Base-by-base conservation (phyloP, 345 rosid species). In the Ricinus communis region DNA sequence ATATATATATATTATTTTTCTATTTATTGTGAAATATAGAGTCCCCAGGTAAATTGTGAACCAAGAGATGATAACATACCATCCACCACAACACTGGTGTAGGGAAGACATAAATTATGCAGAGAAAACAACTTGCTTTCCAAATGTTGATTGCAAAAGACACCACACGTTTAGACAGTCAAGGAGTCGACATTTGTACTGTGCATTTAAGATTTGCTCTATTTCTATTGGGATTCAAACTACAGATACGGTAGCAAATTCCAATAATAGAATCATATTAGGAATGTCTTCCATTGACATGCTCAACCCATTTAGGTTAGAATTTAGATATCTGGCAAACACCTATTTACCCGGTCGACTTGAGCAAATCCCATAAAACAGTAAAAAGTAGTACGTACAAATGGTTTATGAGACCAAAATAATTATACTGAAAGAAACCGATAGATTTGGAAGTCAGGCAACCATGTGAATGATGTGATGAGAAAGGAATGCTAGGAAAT, bases 291-390 rank as follows among this genome's bases (percentile, higher is more conserved):
- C n/a, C n/a, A n/a, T n/a, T n/a, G n/a, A n/a, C n/a, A n/a, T n/a
- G n/a, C n/a, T n/a, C n/a, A n/a, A n/a, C n/a, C n/a, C n/a, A n/a
- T n/a, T n/a, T n/a, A n/a, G n/a, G n/a, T n/a, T n/a, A n/a, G n/a
- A n/a, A n/a, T n/a, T 65, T 70, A 71, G 75, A 27, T 59, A 64
- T 69, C 58, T 59, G 54, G 65, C 18, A n/a, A 73, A 38, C 75
- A 61, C 36, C 11, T 54, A 40, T 41, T 31, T 72, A 41, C 22
- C 24, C 40, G n/a, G n/a, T n/a, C 15, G 38, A 18, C 66, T 68
- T 11, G 50, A 70, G 25, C 36, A 62, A 56, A 64, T 64, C 69
- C 58, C 13, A 51, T 63, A 66, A 33, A 41, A 76, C n/a, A 21
- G 15, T 46, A 47, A 19, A 28, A 19, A 27, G 28, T 40, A 50